phyloP scores from a whole-genome alignment of 177 flowering plant genomes.

The Tripterygium wilfordii region DNA sequence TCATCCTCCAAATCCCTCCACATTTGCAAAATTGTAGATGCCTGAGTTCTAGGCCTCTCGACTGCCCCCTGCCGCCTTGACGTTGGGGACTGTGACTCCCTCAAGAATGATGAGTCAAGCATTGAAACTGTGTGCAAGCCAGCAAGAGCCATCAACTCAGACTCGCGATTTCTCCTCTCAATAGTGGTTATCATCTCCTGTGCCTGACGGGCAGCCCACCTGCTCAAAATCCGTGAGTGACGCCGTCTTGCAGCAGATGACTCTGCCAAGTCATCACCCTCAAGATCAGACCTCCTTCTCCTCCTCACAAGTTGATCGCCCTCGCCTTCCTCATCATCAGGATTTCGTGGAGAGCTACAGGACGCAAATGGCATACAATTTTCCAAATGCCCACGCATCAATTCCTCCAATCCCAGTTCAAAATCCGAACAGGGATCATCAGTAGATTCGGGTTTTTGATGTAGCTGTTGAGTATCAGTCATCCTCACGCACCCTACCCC shows the following conservation, averaged over 20 bases:
- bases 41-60: constrained; percentile 78
- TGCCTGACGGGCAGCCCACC: constrained; percentile 97
- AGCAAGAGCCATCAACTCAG: constrained; percentile 96
- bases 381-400: constrained; percentile 80
- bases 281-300: constrained; percentile 85
- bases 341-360: constrained; percentile 56
- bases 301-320: constrained; percentile 76
- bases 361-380: constrained; percentile 78
- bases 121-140: constrained; percentile 75
- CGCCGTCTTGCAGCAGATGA: constrained; percentile 91
- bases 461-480: constrained; percentile 62
- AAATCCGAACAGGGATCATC: constrained; percentile 52
- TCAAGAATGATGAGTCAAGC: constrained; percentile 75
- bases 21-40: constrained; percentile 87
- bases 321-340: constrained; percentile 78
- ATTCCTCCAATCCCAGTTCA: constrained; percentile 78
- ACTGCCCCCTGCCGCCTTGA: constrained; percentile 66
- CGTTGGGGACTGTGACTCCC: constrained; percentile 79
- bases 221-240: constrained; percentile 76
- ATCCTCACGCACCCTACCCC: constrained; percentile 29
- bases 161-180: constrained; percentile 89
- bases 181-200: constrained; percentile 97
- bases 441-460: constrained; percentile 72
- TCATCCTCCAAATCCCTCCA: constrained; percentile 99
- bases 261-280: constrained; percentile 91